Evolutionary conservation across 1,284 basidiomycete species (phyloP), one percentile per base, ranked within the genome.

Genomic region (Anthracocystis walkeri): DNA sequence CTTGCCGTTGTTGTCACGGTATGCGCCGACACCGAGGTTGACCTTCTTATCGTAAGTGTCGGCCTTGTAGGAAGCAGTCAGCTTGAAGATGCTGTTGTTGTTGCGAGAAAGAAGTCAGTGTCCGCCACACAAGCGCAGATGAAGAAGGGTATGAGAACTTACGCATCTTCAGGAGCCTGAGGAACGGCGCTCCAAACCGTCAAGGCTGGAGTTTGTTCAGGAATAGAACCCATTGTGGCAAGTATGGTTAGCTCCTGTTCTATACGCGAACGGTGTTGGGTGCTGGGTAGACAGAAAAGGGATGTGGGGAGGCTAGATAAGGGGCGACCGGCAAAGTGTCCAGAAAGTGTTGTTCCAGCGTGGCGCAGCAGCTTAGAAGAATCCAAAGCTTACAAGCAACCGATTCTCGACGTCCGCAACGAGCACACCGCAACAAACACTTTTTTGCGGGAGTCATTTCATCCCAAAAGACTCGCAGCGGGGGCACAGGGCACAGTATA

Each of bases 31-130:
- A 50, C 95, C 93, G 20, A 99, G 89, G 87, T 98, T 97, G 84
- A 97, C 89, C 88, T 98, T 98, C 75, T 92, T 87, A 8, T 90
- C 88, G 85, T 89, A 90, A 1, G 89, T 85, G 85, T 98, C 95
- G 35, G 90, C 90, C 84, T 96, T 93, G 89, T 91, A 96, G 0
- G 92, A 90, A 2, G 92, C 91, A 0, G 93, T 94, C 70, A 97
- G 89, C 87, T 94, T 91, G 89, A 97, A 96, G 86, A 97, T 97
- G 58, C 80, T 82, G 64, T 53, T 14, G 31, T 45, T 14, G 7
- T n/a, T 25, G 25, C 16, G 29, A 25, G n/a, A 21, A 12, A 29
- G 29, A 23, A 6, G 41, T 58, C 48, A 55, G 51, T 16, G 6
- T 35, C 12, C 14, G 40, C 11, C 10, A 18, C 38, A 21, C 27